Percentiles rank a stretch among this genome's conserved stretches.
Conservation (phyloP, 1,139 yeast genomes). For the Hansenula sp. region DNA sequence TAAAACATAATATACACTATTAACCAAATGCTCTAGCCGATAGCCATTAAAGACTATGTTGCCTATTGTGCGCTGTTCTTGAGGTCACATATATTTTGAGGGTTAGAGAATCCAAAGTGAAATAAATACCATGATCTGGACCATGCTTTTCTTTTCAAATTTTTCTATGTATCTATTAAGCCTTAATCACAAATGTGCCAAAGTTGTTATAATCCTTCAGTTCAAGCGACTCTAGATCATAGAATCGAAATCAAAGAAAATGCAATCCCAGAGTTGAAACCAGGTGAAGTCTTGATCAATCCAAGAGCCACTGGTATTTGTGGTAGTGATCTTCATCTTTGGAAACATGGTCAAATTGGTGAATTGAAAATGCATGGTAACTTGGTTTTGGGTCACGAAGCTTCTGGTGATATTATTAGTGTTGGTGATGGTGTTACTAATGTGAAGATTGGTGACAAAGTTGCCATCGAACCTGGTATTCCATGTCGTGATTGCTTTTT, state of each 20-base stretch:
- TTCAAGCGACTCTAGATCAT: conserved; percentile 29
- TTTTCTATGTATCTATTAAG: not conserved
- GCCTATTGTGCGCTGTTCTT: too few species aligned
- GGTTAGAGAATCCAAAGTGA: too few species aligned
- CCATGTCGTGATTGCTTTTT: conserved; percentile 72
- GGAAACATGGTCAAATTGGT: conserved; percentile 74
- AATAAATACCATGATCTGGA: not conserved
- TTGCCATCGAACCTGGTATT: conserved; percentile 82
- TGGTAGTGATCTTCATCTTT: conserved; percentile 75
- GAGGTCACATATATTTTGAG: too few species aligned
- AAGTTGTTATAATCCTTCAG: conserved; percentile 25
- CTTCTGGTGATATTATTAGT: conserved; percentile 63
- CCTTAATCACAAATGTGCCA: not conserved
- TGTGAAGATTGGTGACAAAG: conserved; percentile 68
- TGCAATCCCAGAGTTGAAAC: conserved; percentile 28
- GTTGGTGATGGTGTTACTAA: conserved; percentile 57
- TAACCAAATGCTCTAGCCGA: too few species aligned
- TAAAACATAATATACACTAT: too few species aligned
- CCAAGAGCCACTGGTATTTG: conserved; percentile 72
- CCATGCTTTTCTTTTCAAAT: not conserved
- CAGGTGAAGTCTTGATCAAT: conserved; percentile 40
- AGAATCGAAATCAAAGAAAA: conserved; percentile 28
- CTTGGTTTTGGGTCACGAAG: conserved; percentile 72
- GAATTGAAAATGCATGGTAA: conserved; percentile 50
- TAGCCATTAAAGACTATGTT: too few species aligned